Base-by-base conservation (phyloP, 768 basidiomycete species). In the Rhizopogon vinicolor region DNA sequence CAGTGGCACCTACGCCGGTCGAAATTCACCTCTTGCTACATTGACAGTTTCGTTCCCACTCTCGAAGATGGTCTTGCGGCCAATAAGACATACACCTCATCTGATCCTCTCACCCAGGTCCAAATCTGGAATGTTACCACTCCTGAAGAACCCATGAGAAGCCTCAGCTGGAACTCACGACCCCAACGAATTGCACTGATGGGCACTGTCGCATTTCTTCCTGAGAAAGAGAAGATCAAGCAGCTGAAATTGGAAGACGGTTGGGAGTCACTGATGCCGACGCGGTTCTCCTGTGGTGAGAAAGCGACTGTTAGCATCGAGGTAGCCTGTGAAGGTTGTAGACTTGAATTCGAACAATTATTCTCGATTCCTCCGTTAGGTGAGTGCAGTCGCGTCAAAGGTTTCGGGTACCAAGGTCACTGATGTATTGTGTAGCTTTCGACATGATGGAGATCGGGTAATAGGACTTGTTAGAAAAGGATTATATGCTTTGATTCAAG, bases 91-190 rank as follows among this genome's bases (percentile, higher is more conserved):
- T 62, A 62, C 33, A 57, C 42, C 1, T 46, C 54, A 7, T 51
- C 51, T 5, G 63, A 60, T 14, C 50, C 59, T 16, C 46, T 60
- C 7, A 61, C 60, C 2, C 53, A 55, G 25, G 56, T 64, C 13
- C 58, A 63, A 44, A 57, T 64, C 5, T 64, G 63, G 63, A 63
- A 61, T 39, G 43, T 64, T 12, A 57, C 57, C 41, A 40, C 54
- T 37, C 54, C 57, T 16, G 19, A 44, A 6, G 41, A 57, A 2
- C n/a, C 45, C 12, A 46, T 51, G 35, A 46, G 0, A 31, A 53
- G 33, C 29, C 41, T 63, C 40, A 58, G 52, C 51, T 63, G 62
- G 62, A 60, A 62, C 46, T 58, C 51, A 18, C 60, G 57, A 16
- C 60, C 61, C 13, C 31, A 7, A 39, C 61, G 60, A 16, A 18